Conservation (phyloP, 73 alveolate genomes). For the Paramecium pentaurelia region DNA sequence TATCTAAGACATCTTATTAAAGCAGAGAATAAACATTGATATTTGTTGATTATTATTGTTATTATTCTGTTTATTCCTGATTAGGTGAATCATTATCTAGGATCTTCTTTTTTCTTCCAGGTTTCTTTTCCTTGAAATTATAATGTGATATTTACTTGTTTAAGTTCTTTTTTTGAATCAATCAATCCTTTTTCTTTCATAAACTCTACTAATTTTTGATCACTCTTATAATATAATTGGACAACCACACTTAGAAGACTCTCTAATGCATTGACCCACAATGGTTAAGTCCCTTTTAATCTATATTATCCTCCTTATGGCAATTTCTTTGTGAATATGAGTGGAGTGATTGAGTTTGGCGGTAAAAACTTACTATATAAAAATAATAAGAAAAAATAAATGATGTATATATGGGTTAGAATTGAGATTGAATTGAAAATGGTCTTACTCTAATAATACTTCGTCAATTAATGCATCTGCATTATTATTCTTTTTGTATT, state of each 20-base stretch:
- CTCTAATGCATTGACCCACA: constrained; percentile 27
- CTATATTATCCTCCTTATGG: constrained; percentile 39
- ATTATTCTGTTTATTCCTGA: neutral
- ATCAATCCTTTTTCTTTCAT: neutral
- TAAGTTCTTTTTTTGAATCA: neutral
- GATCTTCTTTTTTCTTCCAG: constrained; percentile 41
- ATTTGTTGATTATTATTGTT: neutral
- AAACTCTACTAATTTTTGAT: constrained; percentile 22
- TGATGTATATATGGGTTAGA: neutral
- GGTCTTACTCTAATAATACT: constrained; percentile 32
- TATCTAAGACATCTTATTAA: constrained; percentile 21
- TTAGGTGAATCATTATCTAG: neutral
- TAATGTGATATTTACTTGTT: neutral
- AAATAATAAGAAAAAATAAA: neutral
- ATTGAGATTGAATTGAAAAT: neutral
- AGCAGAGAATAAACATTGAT: neutral
- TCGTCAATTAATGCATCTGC: constrained; percentile 26
- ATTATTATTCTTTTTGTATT: neutral
- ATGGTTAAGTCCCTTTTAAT: neutral
- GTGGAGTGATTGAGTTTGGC: constrained; percentile 53
- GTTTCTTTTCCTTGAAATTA: neutral
- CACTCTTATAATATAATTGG: constrained; percentile 37
- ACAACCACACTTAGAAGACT: constrained; percentile 4
- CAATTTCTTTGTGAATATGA: constrained; percentile 27
- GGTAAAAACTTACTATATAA: constrained; percentile 48